Conservation (phyloP, 495 filamentous ascomycete species). For the Thermochaetoides thermophila region DNA sequence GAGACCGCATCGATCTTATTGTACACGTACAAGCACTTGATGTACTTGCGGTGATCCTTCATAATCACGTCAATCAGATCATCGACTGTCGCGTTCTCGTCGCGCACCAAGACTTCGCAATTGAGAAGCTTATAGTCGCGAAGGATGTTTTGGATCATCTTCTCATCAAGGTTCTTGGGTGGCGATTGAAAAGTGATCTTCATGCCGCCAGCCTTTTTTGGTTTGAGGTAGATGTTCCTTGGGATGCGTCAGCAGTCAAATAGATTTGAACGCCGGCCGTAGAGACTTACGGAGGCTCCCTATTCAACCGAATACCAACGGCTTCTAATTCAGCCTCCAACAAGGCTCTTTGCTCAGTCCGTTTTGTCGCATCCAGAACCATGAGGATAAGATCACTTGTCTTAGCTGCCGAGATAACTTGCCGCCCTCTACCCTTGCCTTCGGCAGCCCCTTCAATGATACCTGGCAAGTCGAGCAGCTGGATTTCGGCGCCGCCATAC, state of each 20-base stretch:
- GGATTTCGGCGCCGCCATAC: constrained; percentile 96
- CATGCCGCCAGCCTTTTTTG: constrained; percentile 94
- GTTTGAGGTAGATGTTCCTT: constrained; percentile 97
- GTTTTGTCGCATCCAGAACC: constrained; percentile 94
- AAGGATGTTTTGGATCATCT: constrained; percentile 91
- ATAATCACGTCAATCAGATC: constrained; percentile 98
- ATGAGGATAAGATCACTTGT: constrained; percentile 96
- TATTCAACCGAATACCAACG: constrained; percentile 88
- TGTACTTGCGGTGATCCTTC: constrained; percentile 97
- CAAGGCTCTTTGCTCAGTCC: constrained; percentile 80
- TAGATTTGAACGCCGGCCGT: too few relatives aligned
- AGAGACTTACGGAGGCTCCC: constrained; percentile 71
- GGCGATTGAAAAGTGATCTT: constrained; percentile 90
- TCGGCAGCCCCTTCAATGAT: constrained; percentile 97
- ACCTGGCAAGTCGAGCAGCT: constrained; percentile 94
- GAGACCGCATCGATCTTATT: constrained; percentile 99
- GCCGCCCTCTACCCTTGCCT: constrained; percentile 88
- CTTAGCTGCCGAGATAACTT: constrained; percentile 99
- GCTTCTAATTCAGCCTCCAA: constrained; percentile 90
- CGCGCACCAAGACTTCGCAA: constrained; percentile 87
- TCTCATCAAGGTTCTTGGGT: constrained; percentile 86
- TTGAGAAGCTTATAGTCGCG: constrained; percentile 98
- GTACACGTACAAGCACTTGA: constrained; percentile 92
- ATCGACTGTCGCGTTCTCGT: constrained; percentile 91
- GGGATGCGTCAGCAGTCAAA: too few relatives aligned